Conservation (phyloP, 176 grass and related monocot species). For the Oropetium thomaeum region DNA sequence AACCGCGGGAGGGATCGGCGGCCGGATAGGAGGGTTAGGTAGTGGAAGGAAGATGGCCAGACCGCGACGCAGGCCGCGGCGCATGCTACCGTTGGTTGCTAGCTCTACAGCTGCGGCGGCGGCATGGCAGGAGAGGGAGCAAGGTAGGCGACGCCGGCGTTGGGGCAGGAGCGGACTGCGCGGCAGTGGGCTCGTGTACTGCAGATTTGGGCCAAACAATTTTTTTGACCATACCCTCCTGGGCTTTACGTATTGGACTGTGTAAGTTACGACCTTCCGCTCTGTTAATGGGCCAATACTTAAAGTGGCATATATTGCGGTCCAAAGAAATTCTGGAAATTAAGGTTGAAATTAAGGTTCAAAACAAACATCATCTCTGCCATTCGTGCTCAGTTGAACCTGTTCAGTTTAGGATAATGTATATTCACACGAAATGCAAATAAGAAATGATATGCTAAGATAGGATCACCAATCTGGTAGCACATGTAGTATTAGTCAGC, state of each 20-base stretch:
- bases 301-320: no score
- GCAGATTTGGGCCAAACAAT: constrained; percentile 4
- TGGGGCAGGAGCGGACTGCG: background rate
- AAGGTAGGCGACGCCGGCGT: constrained; percentile 19
- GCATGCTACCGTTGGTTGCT: constrained; percentile 34
- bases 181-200: background rate
- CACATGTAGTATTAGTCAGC: no score
- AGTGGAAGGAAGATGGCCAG: constrained; percentile 36
- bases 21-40: constrained; percentile 16
- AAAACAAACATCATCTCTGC: no score
- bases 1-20: constrained; percentile 35
- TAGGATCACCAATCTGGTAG: no score
- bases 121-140: constrained; percentile 9
- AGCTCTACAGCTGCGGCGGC: background rate
- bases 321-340: no score
- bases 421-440: no score
- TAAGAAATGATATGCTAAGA: no score
- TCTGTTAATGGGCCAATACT: background rate
- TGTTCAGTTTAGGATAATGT: no score
- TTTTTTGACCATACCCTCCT: background rate
- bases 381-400: no score
- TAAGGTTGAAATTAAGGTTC: no score
- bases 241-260: background rate
- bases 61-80: constrained; percentile 26
- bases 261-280: background rate